Conservation (phyloP, 1,139 yeast genomes). For the Protomyces pachydermus region DNA sequence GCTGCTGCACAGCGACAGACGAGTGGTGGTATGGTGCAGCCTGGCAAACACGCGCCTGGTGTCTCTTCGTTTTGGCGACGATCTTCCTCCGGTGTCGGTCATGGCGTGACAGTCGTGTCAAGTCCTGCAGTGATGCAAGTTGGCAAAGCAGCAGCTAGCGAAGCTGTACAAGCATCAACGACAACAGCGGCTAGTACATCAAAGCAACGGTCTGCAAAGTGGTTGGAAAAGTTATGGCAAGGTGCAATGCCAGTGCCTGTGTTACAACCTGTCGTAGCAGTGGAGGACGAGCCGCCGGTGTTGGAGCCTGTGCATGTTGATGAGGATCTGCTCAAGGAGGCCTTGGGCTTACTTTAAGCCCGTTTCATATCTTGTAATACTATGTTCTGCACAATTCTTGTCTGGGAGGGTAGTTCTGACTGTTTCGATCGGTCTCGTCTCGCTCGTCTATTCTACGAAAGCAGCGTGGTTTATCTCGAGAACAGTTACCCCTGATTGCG, state of each 20-base stretch:
- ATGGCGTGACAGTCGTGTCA: neutral
- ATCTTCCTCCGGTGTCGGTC: neutral
- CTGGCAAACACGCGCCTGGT: neutral
- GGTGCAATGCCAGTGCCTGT: neutral
- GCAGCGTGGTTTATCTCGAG: no score
- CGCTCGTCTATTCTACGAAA: no score
- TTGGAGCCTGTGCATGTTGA: slow-evolving; percentile 4
- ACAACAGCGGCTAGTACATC: neutral
- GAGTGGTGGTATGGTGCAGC: neutral
- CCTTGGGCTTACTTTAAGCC: neutral
- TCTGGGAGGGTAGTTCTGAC: no score
- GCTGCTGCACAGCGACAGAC: slow-evolving; percentile 18
- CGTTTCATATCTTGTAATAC: no score
- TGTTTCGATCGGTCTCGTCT: no score
- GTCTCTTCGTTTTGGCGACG: neutral
- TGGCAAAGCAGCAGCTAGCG: no score
- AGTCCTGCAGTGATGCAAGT: no score
- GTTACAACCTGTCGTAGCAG: neutral
- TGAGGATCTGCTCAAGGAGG: slow-evolving; percentile 18
- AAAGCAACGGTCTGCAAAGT: neutral
- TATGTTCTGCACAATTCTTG: no score
- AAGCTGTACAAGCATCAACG: neutral
- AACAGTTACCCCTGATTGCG: no score
- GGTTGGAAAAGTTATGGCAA: neutral
- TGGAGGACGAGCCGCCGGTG: neutral